Evolutionary conservation across 805 yeast species (phyloP).

Genomic region (Candida easanensis): DNA sequence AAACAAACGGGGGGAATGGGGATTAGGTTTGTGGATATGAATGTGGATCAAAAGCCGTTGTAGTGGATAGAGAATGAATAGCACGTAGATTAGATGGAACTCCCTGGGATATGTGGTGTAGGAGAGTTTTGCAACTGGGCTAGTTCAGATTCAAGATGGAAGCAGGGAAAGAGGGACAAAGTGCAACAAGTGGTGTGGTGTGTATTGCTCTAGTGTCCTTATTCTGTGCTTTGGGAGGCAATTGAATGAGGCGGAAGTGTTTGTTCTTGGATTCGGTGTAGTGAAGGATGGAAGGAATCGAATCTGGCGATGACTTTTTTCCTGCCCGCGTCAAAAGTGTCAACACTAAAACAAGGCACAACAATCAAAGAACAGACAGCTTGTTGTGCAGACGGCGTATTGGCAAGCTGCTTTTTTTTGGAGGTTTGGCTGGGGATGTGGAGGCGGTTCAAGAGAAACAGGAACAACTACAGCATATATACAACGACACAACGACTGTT

Average conservation of each 20-base stretch:
- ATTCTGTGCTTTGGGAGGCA: constrained; percentile 5
- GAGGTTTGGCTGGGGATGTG: neutral
- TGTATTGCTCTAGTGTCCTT: too few relatives aligned
- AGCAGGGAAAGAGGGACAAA: neutral
- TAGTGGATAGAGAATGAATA: neutral
- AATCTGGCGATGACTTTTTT: constrained; percentile 14
- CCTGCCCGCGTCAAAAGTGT: constrained; percentile 12
- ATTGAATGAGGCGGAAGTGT: constrained; percentile 3
- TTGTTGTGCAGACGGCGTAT: neutral
- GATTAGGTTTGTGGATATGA: neutral
- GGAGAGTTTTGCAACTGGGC: neutral
- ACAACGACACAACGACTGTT: too few relatives aligned
- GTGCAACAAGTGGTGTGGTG: constrained; percentile 2
- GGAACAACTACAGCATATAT: too few relatives aligned
- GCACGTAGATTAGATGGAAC: neutral
- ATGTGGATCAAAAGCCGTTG: neutral
- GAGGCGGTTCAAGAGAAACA: too few relatives aligned
- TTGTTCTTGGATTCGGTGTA: neutral
- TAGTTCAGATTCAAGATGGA: neutral
- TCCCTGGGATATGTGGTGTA: constrained; percentile 5
- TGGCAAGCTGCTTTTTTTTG: neutral
- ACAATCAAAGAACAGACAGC: neutral
- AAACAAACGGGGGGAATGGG: neutral
- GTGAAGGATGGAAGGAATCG: constrained; percentile 2
- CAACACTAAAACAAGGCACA: constrained; percentile 7